Conservation (phyloP, 2,329 filamentous ascomycete genomes). For the Pseudocercospora fuligena region DNA sequence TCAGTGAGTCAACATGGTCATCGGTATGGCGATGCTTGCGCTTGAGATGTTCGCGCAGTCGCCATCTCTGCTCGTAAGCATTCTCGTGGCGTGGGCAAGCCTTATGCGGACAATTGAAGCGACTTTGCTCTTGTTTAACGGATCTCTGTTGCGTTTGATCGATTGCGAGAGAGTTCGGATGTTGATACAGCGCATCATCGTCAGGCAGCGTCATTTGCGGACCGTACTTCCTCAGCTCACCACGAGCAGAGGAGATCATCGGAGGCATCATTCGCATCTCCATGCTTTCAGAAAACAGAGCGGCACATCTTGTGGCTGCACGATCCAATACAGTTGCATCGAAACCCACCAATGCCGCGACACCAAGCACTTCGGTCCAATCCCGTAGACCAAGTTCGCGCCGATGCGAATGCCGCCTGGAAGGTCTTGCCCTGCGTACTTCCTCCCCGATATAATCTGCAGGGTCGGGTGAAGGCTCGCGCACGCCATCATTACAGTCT, state of each 20-base stretch:
- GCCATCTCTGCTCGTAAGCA: conserved; percentile 34
- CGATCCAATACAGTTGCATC: conserved; percentile 67
- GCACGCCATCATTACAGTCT: not conserved
- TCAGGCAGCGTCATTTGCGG: conserved; percentile 37
- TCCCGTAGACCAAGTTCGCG: conserved; percentile 61
- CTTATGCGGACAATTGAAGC: conserved; percentile 32
- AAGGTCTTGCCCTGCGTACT: not conserved
- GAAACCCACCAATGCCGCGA: conserved; percentile 77
- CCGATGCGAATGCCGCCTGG: not conserved
- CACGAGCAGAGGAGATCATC: conserved; percentile 3
- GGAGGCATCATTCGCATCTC: conserved; percentile 27
- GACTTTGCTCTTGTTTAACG: not conserved
- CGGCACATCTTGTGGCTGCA: conserved; percentile 73
- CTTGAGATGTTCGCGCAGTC: conserved; percentile 42
- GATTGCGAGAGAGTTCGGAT: not conserved
- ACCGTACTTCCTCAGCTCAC: conserved; percentile 43
- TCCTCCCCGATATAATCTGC: not conserved
- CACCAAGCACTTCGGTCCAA: conserved; percentile 84
- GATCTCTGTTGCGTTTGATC: not conserved
- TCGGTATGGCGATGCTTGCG: conserved; percentile 34
- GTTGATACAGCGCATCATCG: not conserved
- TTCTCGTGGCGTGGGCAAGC: conserved; percentile 35
- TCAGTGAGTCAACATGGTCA: conserved; percentile 9
- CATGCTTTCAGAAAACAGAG: conserved; percentile 76
- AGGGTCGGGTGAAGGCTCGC: not conserved